Evolutionary conservation across 2,329 filamentous ascomycete species (phyloP).

Genomic region (Diplodia mutila): DNA sequence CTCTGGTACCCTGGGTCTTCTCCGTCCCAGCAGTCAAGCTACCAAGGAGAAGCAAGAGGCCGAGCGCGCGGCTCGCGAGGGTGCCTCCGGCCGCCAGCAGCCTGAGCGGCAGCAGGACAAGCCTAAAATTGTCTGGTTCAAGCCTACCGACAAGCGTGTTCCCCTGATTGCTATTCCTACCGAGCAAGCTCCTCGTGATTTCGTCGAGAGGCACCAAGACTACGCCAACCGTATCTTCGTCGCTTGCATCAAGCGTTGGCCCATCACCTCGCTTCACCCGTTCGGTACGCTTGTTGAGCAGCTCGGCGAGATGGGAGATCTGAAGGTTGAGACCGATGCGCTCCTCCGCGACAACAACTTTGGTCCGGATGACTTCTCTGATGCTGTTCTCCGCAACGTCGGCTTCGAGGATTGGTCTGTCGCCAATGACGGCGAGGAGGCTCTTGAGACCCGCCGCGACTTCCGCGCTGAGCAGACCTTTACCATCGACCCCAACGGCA

Average conservation of each 20-base stretch:
- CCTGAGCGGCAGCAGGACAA: constrained; percentile 90
- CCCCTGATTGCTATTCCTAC: constrained; percentile 97
- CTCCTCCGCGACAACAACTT: constrained; percentile 99
- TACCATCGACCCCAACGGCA: constrained; percentile 88
- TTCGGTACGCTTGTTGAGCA: constrained; percentile 98
- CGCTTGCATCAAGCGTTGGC: constrained; percentile 98
- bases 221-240: constrained; percentile 98
- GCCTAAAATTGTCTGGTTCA: constrained; percentile 99
- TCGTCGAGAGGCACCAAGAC: constrained; percentile 97
- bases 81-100: constrained; percentile 70
- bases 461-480: constrained; percentile 88
- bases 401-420: constrained; percentile 91
- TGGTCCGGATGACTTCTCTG: constrained; percentile 93
- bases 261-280: constrained; percentile 97
- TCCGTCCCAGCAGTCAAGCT: constrained; percentile 95
- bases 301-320: constrained; percentile 93
- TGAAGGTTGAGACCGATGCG: constrained; percentile 97
- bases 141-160: constrained; percentile 98
- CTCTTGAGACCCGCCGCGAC: constrained; percentile 76
- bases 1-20: constrained; percentile 89
- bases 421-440: constrained; percentile 76
- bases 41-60: constrained; percentile 99
- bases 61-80: constrained; percentile 88
- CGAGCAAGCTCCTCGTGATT: constrained; percentile 95
- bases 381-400: constrained; percentile 91